Evolutionary conservation across 2,329 filamentous ascomycete genomes (phyloP), one percentile per base, ranked within the genome.

Genomic region (Scortechinia acanthostroma): DNA sequence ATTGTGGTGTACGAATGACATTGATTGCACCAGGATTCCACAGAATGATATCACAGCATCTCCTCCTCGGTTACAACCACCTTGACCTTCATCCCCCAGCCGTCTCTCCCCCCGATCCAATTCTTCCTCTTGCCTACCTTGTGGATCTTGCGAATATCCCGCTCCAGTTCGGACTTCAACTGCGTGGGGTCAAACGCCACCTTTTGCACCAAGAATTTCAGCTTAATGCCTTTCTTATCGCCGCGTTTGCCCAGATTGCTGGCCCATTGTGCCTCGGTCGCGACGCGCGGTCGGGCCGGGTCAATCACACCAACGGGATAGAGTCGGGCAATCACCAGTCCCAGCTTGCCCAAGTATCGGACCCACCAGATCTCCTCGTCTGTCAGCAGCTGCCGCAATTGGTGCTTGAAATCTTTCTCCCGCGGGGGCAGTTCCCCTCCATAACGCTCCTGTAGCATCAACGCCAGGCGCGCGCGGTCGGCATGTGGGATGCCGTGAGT

Each of bases 381-480:
- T 0, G 73, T 74, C 2, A 83, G 58, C 2, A 85, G 65, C 23
- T 64, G 61, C 30, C 71, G 62, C 22, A 87, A 64, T 3, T 71
- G 67, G 1, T 62, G 56, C 22, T 76, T 74, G 52, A 83, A 80
- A 3, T 65, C 58, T 5, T 70, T 56, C 52, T 86, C 81, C 0
- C 69, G 68, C 0, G 77, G 76, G 2, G 76, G 72, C 2, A 86
- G 68, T 35, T 80, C 74, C 4, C 78, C 80, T 2, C 76, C 74
- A 61, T 81, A 85, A 42, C 82, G 67, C 45, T 82, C 77, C 52
- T 78, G 82, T 0, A 87, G 71, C 37, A 82, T 67, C 14, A 87
- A 64, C 0, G 77, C 79, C 1, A 87, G 65, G 3, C 78, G 55
- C 0, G 77, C 77, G 10, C 83, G 74, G 46, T 82, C 73, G 28